phyloP scores from a whole-genome alignment of 768 basidiomycete genomes.

The Dentipellis sp. region DNA sequence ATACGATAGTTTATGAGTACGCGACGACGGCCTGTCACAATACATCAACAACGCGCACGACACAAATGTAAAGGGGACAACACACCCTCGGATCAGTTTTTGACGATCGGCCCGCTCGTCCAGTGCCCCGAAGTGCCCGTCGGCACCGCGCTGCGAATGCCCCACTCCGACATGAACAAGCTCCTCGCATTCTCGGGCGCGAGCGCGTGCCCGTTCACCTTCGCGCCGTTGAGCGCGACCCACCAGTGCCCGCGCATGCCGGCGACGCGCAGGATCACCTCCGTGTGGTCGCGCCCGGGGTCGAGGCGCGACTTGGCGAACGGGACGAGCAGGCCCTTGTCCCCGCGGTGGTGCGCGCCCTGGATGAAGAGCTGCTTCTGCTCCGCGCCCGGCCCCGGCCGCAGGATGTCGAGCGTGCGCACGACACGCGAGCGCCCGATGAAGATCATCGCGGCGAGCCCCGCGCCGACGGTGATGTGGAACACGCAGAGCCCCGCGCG shows the following conservation, averaged over 20 bases:
- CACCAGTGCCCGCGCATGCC: conserved; percentile 15
- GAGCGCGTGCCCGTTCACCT: conserved; percentile 4
- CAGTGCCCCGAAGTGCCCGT: not conserved
- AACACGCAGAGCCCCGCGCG: conserved; percentile 9
- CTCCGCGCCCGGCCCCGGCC: conserved; percentile 1
- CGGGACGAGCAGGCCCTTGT: conserved; percentile 9
- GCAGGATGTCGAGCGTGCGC: conserved; percentile 10
- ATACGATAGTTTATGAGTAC: no score
- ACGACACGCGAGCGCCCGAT: conserved; percentile 13
- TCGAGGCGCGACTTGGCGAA: conserved; percentile 6
- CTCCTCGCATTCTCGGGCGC: conserved; percentile 7
- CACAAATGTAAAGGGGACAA: not conserved
- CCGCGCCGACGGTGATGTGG: conserved; percentile 10
- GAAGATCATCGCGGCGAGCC: conserved; percentile 10
- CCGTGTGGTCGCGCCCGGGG: conserved; percentile 13
- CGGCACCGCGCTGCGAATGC: conserved; percentile 5
- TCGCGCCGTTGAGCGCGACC: conserved; percentile 9
- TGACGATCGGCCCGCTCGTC: not conserved
- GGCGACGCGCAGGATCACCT: conserved; percentile 11
- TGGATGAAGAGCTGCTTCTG: conserved; percentile 9
- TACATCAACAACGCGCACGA: not conserved
- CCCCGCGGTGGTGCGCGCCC: conserved; percentile 2
- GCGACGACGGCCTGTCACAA: no score
- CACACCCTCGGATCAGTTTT: not conserved
- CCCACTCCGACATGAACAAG: conserved; percentile 8